Conservation (phyloP, 2,329 filamentous ascomycete genomes). For the Trichoderma sp. region DNA sequence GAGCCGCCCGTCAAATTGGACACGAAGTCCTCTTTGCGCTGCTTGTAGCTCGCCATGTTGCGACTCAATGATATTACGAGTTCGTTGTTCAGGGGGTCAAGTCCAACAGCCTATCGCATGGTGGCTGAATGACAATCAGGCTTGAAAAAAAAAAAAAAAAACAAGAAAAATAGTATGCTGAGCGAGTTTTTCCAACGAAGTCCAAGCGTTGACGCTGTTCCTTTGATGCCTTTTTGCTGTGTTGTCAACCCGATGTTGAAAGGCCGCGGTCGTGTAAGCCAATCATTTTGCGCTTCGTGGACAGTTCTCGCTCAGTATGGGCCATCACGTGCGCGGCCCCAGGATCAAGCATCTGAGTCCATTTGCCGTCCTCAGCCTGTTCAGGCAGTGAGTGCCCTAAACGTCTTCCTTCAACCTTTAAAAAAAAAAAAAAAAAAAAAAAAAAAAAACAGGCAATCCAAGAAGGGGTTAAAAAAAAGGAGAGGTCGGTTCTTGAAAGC, state of each 20-base stretch:
- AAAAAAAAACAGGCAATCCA: background rate
- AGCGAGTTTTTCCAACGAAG: background rate
- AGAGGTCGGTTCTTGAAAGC: background rate
- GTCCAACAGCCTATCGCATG: conserved; percentile 8
- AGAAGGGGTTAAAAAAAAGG: background rate
- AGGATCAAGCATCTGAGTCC: background rate
- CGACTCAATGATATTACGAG: conserved; percentile 37
- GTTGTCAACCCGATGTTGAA: conserved; percentile 11
- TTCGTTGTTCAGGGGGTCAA: background rate
- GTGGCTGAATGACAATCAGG: background rate
- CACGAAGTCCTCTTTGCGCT: conserved; percentile 92
- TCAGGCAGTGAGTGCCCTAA: background rate
- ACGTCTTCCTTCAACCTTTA: background rate
- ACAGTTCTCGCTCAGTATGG: conserved; percentile 17
- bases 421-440: background rate
- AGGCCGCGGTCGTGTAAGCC: background rate
- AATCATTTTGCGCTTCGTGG: conserved; percentile 22
- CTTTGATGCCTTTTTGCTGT: background rate
- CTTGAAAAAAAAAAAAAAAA: background rate
- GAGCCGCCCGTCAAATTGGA: conserved; percentile 84
- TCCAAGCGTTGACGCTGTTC: background rate
- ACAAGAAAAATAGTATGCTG: background rate
- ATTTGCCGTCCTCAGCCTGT: background rate
- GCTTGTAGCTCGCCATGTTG: conserved; percentile 69
- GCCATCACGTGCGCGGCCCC: conserved; percentile 23